These are phyloP conservation scores for Trichoderma harzianum DNA, from an alignment of 2,329 filamentous ascomycete genomes.

Conservation along the genomic window DNA sequence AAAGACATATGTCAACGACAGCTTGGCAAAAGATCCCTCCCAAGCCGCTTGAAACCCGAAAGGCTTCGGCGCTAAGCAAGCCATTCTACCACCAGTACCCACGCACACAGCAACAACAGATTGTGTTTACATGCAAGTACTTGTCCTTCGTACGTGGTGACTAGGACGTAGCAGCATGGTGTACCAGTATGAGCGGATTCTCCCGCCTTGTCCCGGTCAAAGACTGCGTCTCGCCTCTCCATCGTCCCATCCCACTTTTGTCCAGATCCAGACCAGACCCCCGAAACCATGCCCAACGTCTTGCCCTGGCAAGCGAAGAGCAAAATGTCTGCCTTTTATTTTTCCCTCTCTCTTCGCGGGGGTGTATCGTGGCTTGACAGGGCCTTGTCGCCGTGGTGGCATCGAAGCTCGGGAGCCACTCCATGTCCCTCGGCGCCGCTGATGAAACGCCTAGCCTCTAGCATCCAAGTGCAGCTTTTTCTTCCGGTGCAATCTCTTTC, in stretches of 20 bases:
- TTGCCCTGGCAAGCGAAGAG: neutral
- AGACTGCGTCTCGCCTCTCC: neutral
- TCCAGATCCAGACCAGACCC: neutral
- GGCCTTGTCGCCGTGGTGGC: neutral
- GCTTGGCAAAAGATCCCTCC: neutral
- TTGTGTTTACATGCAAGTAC: neutral
- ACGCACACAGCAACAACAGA: neutral
- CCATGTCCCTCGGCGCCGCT: neutral
- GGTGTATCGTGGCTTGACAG: neutral
- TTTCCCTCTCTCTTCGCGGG: neutral
- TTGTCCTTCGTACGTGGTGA: neutral
- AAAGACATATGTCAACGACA: neutral
- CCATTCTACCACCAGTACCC: neutral
- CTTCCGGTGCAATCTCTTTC: slow-evolving; percentile 3
- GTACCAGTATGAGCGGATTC: neutral
- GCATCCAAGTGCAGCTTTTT: neutral
- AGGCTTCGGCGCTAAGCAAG: slow-evolving; percentile 2
- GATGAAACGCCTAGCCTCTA: slow-evolving; percentile 11
- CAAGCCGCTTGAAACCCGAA: neutral
- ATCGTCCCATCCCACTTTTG: neutral
- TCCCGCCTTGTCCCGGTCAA: neutral
- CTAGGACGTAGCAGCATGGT: neutral
- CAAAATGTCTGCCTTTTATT: neutral
- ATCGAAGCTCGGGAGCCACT: neutral
- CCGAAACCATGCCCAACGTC: neutral